Conservation (phyloP, 2,329 filamentous ascomycete genomes). For the Aspergillus neotritici region DNA sequence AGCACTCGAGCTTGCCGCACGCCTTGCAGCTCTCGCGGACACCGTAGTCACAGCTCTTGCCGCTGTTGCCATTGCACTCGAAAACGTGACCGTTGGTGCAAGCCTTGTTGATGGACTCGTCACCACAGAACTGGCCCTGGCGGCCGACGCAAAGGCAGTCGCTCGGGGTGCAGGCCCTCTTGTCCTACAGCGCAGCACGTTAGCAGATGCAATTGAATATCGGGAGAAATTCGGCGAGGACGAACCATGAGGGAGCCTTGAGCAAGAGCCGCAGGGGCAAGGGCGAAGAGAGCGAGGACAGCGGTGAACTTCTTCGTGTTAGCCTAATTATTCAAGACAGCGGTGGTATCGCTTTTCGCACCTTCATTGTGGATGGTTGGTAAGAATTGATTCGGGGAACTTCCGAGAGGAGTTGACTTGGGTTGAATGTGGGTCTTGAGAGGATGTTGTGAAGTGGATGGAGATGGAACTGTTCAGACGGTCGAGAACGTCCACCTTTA, state of each 20-base stretch:
- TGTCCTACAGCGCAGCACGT: neutral
- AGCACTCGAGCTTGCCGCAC: conserved; percentile 15
- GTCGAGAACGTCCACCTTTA: too few relatives aligned
- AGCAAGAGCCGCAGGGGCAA: neutral
- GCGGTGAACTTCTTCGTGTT: conserved; percentile 1
- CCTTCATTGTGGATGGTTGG: too few relatives aligned
- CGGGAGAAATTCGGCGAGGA: neutral
- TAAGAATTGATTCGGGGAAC: too few relatives aligned
- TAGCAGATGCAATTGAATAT: too few relatives aligned
- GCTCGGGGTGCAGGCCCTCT: conserved; percentile 12
- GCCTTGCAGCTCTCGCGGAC: conserved; percentile 8
- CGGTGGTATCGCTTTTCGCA: too few relatives aligned
- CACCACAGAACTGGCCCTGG: conserved; percentile 16
- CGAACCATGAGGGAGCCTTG: neutral
- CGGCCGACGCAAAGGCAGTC: conserved; percentile 11
- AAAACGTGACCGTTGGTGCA: conserved; percentile 15
- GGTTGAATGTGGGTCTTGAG: too few relatives aligned
- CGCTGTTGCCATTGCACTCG: conserved; percentile 10
- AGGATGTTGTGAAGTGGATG: too few relatives aligned
- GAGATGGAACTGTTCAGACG: too few relatives aligned
- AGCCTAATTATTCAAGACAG: too few relatives aligned
- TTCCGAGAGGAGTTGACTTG: too few relatives aligned
- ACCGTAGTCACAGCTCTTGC: conserved; percentile 16
- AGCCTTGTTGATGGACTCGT: conserved; percentile 11
- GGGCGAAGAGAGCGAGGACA: conserved; percentile 3